A percentile compares a stretch with the other conserved stretches of the same genome.
phyloP scores from a whole-genome alignment of 2,329 filamentous ascomycete genomes.

The Cytospora chrysosperma region DNA sequence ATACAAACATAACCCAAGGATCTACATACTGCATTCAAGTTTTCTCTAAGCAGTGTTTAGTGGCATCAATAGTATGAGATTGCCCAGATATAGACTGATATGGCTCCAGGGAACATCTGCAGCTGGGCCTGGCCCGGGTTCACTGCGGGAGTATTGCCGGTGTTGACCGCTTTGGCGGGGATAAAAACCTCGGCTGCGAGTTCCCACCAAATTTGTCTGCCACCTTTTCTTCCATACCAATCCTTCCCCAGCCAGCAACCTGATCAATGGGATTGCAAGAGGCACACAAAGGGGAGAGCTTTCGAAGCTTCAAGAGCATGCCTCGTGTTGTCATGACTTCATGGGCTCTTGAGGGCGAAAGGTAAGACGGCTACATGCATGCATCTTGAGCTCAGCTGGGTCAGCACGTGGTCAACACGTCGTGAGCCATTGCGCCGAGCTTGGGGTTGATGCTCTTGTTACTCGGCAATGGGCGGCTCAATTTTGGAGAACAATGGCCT shows the following conservation, averaged over 20 bases:
- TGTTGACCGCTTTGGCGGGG: slow-evolving; percentile 9
- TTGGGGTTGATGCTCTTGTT: slow-evolving; percentile 27
- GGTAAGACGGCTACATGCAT: not conserved
- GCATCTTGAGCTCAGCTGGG: not conserved
- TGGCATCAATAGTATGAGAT: not conserved
- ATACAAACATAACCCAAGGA: not conserved
- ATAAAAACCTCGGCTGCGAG: slow-evolving; percentile 4
- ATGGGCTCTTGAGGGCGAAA: not conserved
- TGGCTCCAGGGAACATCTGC: no score
- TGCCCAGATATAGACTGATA: not conserved
- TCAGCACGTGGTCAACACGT: not conserved
- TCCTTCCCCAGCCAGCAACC: not conserved
- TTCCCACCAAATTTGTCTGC: slow-evolving; percentile 2
- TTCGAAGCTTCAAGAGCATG: not conserved
- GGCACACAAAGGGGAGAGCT: not conserved
- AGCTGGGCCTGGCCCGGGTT: not conserved
- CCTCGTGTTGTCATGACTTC: not conserved
- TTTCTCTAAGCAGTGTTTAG: not conserved
- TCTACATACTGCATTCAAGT: not conserved
- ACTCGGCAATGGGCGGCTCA: slow-evolving; percentile 37
- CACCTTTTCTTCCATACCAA: slow-evolving; percentile 3
- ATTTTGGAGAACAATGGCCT: slow-evolving; percentile 25
- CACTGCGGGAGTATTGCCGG: not conserved
- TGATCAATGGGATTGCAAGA: not conserved
- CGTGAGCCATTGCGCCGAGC: slow-evolving; percentile 13